Base-by-base conservation (phyloP, 495 filamentous ascomycete species). In the Daldinia vernicosa region DNA sequence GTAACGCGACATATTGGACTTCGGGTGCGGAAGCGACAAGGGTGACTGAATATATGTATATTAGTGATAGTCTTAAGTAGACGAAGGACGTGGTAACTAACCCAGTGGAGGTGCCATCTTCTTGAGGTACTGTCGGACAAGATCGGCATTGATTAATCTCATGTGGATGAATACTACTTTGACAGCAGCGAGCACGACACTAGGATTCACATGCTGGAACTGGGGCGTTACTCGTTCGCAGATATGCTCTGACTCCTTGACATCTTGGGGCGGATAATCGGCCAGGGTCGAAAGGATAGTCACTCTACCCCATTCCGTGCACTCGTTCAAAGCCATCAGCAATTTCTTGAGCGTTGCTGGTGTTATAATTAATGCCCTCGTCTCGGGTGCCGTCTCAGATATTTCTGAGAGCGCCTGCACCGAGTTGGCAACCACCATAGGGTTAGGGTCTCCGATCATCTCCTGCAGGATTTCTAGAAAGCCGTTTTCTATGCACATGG, bases 161-260 rank as follows among this genome's bases (percentile, higher is more conserved):
- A 98, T 98, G 79, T 99, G 95, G 67, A 97, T 87, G 77, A 99
- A 98, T 45, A 99, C 96, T 19, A 92, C 92, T 82, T 99, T 99
- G 72, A 99, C 95, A 22, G 95, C 96, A 4, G 96, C 94, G 60
- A 99, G 80, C 22, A 99, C 95, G 14, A 99, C 95, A 78, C 94
- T 94, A 2, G 95, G 92, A 72, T 99, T 99, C 76, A 97, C 96
- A 72, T 99, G 95, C 79, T 99, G 95, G 78, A 99, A 99, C 75
- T 99, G 95, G 32, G 95, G 95, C 37, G 93, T 87, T 11, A 98
- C 94, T 71, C 95, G 84, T 81, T 99, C 95, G 80, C 95, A 99
- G 55, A 99, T 98, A 77, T 99, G 96, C 80, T 99, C 95, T 56
- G 95, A 92, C 80, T 99, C 95, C 80, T 96, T 97, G 47, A 94